Base-by-base conservation (phyloP, 495 filamentous ascomycete species). In the Cairneyella variabilis region DNA sequence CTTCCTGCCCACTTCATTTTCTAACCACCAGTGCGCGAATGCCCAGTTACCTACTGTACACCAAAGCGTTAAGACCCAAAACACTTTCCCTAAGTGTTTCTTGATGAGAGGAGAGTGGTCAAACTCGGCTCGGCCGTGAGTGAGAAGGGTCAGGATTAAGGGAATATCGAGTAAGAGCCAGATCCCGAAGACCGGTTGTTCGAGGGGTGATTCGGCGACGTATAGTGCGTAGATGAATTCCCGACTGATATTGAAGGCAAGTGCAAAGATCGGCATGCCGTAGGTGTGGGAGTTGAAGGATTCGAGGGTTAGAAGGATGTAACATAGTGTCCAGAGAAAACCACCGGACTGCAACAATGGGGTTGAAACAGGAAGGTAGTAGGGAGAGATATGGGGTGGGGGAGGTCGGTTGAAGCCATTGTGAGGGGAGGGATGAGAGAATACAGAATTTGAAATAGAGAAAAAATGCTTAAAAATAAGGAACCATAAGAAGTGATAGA, bases 201-300 rank as follows among this genome's bases (percentile, higher is more conserved):
- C 73, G 14, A 71, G 57, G 0, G 44, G 25, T 27, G 60, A 43
- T 50, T 75, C 69, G 58, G 64, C 59, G 25, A 77, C 65, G 59
- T 62, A 72, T 43, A 73, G 54, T 11, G 57, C 58, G 56, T 67
- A 69, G 34, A 76, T 58, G 6, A 70, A 49, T 61, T 76, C 73
- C 73, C 74, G 76, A 14, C 63, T 65, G 14, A 77, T 57, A 52
- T 76, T 75, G 55, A 67, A 57, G 48, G 68, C 64, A 16, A 75
- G 66, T 0, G 69, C 64, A 41, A 74, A 51, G 11, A 76, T 53
- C 1, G 73, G 73, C 74, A 76, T 75, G 53, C 71, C 62, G 59
- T 76, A 74, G 9, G 74, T 64, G n/a, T 63, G 64, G 40, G 66
- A 65, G 21, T 49, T 58, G 14, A 72, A 39, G 6, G 70, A 65